Conservation (phyloP, 306 rosid species). For the Crataegus laevigata region DNA sequence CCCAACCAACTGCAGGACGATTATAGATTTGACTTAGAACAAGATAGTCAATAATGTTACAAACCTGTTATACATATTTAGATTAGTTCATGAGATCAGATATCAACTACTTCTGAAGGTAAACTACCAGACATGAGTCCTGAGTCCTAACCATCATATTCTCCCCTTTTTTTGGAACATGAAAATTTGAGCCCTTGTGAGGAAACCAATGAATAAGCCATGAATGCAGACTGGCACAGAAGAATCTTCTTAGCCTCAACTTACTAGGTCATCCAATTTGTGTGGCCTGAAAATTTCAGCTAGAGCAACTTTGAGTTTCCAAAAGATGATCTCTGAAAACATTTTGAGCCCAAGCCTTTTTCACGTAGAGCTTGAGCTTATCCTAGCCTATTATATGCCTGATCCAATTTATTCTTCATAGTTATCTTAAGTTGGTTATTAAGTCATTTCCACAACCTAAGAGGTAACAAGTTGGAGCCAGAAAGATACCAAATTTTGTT, state of each 20-base stretch:
- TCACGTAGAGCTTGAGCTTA: too few relatives aligned
- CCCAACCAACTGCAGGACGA: constrained; percentile 82
- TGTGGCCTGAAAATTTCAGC: background rate
- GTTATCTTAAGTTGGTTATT: background rate
- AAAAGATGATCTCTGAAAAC: background rate
- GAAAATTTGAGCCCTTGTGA: background rate
- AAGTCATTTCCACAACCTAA: background rate
- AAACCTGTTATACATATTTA: background rate
- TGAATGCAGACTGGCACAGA: background rate
- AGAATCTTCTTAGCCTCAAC: background rate
- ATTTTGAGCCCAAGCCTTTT: background rate
- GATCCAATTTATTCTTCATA: too few relatives aligned
- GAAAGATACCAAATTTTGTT: background rate
- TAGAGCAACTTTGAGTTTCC: background rate
- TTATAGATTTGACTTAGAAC: constrained; percentile 12
- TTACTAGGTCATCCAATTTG: too few relatives aligned
- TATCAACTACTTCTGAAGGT: background rate
- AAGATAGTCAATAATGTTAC: background rate
- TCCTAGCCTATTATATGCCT: background rate
- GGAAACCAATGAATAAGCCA: background rate
- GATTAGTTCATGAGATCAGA: background rate
- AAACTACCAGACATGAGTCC: background rate
- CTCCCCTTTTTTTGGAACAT: background rate
- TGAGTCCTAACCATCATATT: background rate
- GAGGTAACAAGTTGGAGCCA: background rate